Evolutionary conservation across 768 basidiomycete genomes (phyloP).

Genomic region (Piloderma croceum): DNA sequence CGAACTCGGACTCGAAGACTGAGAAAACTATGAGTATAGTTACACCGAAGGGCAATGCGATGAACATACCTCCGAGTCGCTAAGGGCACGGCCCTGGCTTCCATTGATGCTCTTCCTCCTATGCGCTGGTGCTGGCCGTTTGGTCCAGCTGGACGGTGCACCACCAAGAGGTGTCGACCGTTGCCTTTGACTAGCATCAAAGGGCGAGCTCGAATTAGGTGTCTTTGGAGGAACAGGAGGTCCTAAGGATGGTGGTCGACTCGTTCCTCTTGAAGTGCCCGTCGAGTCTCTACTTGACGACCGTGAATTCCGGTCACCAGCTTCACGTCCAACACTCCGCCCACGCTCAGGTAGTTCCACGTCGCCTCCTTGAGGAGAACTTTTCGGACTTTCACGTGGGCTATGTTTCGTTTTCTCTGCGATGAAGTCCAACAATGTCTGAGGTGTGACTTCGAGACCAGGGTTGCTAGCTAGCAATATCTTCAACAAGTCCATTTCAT

Average conservation of each 20-base stretch:
- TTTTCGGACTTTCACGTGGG: constrained; percentile 29
- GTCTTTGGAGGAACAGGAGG: constrained; percentile 51
- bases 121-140: constrained; percentile 59
- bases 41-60: constrained; percentile 5
- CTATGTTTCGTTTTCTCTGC: constrained; percentile 48
- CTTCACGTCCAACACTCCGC: constrained; percentile 31
- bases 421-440: constrained; percentile 38
- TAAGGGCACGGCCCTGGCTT: constrained; percentile 39
- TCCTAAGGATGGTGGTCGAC: constrained; percentile 50
- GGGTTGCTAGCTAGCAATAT: constrained; percentile 52
- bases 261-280: constrained; percentile 36
- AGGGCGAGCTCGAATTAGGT: constrained; percentile 48
- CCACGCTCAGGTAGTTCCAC: constrained; percentile 35
- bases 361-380: constrained; percentile 33
- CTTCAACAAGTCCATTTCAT: constrained; percentile 60
- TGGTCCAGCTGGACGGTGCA: constrained; percentile 74
- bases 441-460: constrained; percentile 62
- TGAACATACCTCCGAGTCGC: constrained; percentile 67
- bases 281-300: constrained; percentile 55
- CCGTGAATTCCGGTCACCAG: constrained; percentile 36
- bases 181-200: constrained; percentile 66
- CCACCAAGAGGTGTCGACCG: constrained; percentile 58
- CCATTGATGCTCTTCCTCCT: constrained; percentile 73
- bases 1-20: constrained; percentile 34
- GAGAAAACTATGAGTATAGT: constrained; percentile 5